Evolutionary conservation across 805 yeast genomes (phyloP), one percentile per base, ranked within the genome.

Genomic region (Ogataea populi-albae): DNA sequence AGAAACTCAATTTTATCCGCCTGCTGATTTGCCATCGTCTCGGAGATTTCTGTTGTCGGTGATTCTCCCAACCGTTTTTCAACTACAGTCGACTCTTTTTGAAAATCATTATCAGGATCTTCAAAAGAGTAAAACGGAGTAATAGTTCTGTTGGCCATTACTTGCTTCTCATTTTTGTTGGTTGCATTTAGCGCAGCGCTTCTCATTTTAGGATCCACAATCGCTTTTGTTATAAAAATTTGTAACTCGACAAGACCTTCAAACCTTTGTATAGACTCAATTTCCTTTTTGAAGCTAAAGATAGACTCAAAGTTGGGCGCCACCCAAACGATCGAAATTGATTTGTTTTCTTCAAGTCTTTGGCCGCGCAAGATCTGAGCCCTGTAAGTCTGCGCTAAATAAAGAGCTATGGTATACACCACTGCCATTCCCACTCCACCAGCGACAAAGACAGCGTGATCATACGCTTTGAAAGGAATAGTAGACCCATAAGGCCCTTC

Each of bases 351-450:
- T 15, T 37, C 36, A 20, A 35, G 30, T 33, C 40, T 46, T 28
- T 50, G 50, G 11, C 53, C 55, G 17, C 61, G 44, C 20, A 54
- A 28, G 14, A 37, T 38, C 22, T 53, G 59, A 4, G 61, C 64
- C 17, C 52, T 47, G 36, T 54, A 50, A 1, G 57, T 55, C 32
- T 52, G 53, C 0, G 62, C 63, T 21, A 73, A 45, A 29, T 66
- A 64, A 17, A 63, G 45, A 1, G 73, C 75, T 38, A 75, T 67
- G 3, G 76, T 63, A 26, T 71, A 61, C 7, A 75, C 62, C 1
- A 78, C 81, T 0, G 86, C 75, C 49, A 79, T 68, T 8, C 86
- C 86, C 43, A 75, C 74, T 5, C 85, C 86, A 7, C 85, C 85
- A 3, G 81, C 79, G 26, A 79, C 55, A 28, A 77, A 66, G 6